These are phyloP conservation scores for Coemansia sp. DNA, from an alignment of 192 early-diverging fungal genomes.

Conservation along the genomic window DNA sequence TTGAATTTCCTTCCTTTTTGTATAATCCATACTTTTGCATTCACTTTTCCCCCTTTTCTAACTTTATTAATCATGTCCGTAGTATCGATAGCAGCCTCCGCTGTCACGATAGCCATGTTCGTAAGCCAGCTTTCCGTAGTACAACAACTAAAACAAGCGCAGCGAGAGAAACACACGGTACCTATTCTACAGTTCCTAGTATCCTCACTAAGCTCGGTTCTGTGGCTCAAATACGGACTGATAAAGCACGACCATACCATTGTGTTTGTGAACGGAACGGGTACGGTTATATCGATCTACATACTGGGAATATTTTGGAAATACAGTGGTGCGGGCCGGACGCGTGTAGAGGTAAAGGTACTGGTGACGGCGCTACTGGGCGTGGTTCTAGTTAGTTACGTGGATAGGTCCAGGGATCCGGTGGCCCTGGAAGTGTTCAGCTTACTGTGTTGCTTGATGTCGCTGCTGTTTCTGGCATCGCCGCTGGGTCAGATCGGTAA, in stretches of 20 bases:
- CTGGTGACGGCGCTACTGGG: slow-evolving; percentile 5
- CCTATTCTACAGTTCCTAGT: slow-evolving; percentile 32
- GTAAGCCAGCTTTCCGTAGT: slow-evolving; percentile 42
- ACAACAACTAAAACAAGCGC: slow-evolving; percentile 16
- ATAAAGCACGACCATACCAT: slow-evolving; percentile 25
- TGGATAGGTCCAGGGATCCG: slow-evolving; percentile 17
- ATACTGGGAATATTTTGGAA: slow-evolving; percentile 38
- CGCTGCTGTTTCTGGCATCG: slow-evolving; percentile 37
- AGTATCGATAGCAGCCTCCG: slow-evolving; percentile 23
- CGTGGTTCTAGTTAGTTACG: slow-evolving; percentile 15
- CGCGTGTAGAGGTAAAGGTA: slow-evolving; percentile 14
- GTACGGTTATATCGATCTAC: slow-evolving; percentile 22
- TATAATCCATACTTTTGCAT: not conserved
- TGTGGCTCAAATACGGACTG: slow-evolving; percentile 50
- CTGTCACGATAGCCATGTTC: slow-evolving; percentile 37
- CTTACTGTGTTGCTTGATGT: slow-evolving; percentile 30
- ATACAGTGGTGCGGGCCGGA: slow-evolving; percentile 6
- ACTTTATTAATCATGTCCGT: slow-evolving; percentile 21
- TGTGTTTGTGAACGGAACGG: slow-evolving; percentile 18
- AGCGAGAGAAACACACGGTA: slow-evolving; percentile 12
- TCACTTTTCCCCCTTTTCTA: not conserved
- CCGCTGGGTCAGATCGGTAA: slow-evolving; percentile 38
- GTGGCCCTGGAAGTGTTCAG: slow-evolving; percentile 16
- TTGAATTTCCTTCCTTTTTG: no score
- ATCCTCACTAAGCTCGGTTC: slow-evolving; percentile 35